phyloP scores from a whole-genome alignment of 1,284 basidiomycete genomes.

The Volvariella surrecta region DNA sequence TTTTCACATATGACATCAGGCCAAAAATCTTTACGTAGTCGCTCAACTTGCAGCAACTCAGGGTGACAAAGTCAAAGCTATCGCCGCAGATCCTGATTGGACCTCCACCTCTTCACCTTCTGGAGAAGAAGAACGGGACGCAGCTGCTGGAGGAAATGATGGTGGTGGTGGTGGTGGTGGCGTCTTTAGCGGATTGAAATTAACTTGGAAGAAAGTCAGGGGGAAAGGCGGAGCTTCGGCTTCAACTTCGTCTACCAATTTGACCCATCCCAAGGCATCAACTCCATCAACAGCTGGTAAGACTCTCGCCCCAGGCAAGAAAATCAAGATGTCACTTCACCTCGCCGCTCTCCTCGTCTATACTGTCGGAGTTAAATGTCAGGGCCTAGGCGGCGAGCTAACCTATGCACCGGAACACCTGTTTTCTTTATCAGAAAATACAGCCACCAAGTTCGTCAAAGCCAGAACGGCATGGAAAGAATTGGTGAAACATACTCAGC shows the following conservation, averaged over 20 bases:
- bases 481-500: constrained; percentile 84
- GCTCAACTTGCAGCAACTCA: constrained; percentile 21
- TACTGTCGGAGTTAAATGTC: constrained; percentile 93
- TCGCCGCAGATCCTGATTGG: neutral
- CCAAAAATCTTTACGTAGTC: constrained; percentile 51
- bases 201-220: constrained; percentile 18
- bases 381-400: constrained; percentile 87
- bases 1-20: constrained; percentile 32
- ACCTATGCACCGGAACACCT: constrained; percentile 84
- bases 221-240: constrained; percentile 11
- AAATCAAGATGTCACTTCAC: constrained; percentile 60
- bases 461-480: constrained; percentile 42
- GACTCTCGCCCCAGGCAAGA: neutral
- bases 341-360: constrained; percentile 84
- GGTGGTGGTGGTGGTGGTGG: constrained; percentile 12
- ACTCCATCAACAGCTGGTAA: neutral
- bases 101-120: constrained; percentile 29
- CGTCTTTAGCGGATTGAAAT: constrained; percentile 17
- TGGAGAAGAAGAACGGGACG: constrained; percentile 11
- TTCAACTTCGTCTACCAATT: neutral
- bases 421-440: constrained; percentile 89
- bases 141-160: constrained; percentile 17
- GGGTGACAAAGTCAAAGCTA: neutral
- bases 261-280: neutral
- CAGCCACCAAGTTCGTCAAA: constrained; percentile 62